phyloP scores from a whole-genome alignment of 2,329 filamentous ascomycete genomes.

The Pseudogymnoascus sp. region DNA sequence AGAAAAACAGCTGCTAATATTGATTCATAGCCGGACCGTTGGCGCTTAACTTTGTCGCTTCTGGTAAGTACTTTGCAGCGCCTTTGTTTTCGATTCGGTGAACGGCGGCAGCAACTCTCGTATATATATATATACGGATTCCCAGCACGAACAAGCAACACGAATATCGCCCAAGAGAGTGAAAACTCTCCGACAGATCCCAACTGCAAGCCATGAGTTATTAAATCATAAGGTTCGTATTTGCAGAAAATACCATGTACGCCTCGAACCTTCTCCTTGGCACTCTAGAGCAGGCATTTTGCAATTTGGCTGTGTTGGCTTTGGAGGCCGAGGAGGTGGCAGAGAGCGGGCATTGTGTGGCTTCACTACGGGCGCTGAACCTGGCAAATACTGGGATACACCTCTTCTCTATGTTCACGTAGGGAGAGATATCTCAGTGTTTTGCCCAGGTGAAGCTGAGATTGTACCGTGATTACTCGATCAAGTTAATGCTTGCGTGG shows the following conservation, averaged over 20 bases:
- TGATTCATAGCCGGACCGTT: constrained; percentile 59
- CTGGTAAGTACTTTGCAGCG: constrained; percentile 61
- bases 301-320: not conserved
- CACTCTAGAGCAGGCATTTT: not conserved
- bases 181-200: constrained; percentile 14
- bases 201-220: constrained; percentile 20
- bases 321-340: not conserved
- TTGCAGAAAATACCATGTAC: constrained; percentile 18
- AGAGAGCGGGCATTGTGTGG: constrained; percentile 30
- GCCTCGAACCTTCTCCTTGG: constrained; percentile 15
- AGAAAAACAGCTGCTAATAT: constrained; percentile 15
- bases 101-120: constrained; percentile 55
- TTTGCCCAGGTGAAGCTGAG: constrained; percentile 64
- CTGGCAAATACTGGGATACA: constrained; percentile 44
- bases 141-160: constrained; percentile 7
- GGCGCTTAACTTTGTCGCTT: constrained; percentile 84
- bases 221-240: constrained; percentile 33
- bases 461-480: constrained; percentile 94
- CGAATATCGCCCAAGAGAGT: constrained; percentile 19
- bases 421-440: constrained; percentile 19
- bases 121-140: not conserved
- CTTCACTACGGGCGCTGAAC: constrained; percentile 83
- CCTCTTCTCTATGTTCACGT: constrained; percentile 31
- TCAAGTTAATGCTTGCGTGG: constrained; percentile 99
- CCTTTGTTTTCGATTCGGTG: constrained; percentile 35